Conservation (phyloP, 2,329 filamentous ascomycete species). For the Cryphonectria radicalis region DNA sequence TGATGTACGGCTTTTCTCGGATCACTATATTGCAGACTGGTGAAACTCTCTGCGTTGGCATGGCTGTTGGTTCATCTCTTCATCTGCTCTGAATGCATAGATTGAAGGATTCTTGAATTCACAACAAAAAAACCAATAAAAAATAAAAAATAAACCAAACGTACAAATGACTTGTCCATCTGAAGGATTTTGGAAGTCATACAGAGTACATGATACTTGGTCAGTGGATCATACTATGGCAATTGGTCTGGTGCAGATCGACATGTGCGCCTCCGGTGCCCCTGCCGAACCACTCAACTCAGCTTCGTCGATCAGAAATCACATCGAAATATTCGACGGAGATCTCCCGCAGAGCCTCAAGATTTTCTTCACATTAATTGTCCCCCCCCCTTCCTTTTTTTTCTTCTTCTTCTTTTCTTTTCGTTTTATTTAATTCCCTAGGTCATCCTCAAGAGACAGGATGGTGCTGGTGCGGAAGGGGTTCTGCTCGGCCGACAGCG, state of each 20-base stretch:
- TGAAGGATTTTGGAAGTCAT: conserved; percentile 30
- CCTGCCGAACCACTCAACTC: background rate
- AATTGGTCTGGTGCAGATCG: background rate
- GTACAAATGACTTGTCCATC: conserved; percentile 45
- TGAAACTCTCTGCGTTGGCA: background rate
- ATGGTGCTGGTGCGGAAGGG: background rate
- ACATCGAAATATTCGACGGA: background rate
- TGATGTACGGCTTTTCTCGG: background rate
- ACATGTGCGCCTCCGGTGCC: background rate
- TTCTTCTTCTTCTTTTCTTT: too few species aligned
- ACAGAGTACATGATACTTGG: background rate
- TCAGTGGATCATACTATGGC: background rate
- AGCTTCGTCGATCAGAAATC: background rate
- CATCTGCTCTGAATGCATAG: background rate
- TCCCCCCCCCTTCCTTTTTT: too few species aligned
- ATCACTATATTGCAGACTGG: background rate
- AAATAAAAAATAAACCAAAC: too few species aligned
- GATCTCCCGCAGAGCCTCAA: conserved; percentile 10
- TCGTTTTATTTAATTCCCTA: too few species aligned
- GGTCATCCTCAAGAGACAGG: too few species aligned
- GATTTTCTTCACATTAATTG: background rate
- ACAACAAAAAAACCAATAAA: background rate
- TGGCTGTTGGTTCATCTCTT: background rate
- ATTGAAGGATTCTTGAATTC: background rate
- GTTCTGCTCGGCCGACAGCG: background rate